Evolutionary conservation across 176 grass and related monocot genomes (phyloP).

Genomic region (Chrysopogon serrulatus): DNA sequence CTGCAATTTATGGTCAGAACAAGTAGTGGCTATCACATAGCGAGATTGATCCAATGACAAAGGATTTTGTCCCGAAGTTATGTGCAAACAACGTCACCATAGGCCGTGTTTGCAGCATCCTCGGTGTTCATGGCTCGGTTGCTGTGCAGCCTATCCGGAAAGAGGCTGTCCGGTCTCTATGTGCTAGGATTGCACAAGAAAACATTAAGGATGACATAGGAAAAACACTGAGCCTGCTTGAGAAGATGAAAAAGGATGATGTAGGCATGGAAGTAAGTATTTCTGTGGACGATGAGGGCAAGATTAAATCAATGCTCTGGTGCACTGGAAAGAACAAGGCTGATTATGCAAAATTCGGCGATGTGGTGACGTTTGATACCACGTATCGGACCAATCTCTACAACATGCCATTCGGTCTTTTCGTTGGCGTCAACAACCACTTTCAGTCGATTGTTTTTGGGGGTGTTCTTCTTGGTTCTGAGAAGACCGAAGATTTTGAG

Average conservation of each 20-base stretch:
- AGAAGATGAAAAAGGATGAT: background rate
- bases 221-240: background rate
- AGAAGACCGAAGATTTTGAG: background rate
- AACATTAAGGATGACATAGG: background rate
- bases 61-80: background rate
- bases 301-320: background rate
- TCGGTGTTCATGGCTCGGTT: background rate
- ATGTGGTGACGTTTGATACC: background rate
- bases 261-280: background rate
- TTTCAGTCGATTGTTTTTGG: background rate
- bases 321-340: background rate
- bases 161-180: background rate
- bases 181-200: background rate
- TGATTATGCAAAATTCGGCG: background rate
- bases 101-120: background rate
- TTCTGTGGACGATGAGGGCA: background rate
- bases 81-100: background rate
- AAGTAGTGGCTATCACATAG: background rate
- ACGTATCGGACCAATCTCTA: background rate
- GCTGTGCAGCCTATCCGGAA: background rate
- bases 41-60: background rate
- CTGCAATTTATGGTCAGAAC: background rate
- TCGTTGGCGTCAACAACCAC: background rate
- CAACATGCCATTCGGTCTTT: background rate
- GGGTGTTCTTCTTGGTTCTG: background rate